Evolutionary conservation across 2,329 filamentous ascomycete genomes (phyloP).

Genomic region (Sporothrix sp.): DNA sequence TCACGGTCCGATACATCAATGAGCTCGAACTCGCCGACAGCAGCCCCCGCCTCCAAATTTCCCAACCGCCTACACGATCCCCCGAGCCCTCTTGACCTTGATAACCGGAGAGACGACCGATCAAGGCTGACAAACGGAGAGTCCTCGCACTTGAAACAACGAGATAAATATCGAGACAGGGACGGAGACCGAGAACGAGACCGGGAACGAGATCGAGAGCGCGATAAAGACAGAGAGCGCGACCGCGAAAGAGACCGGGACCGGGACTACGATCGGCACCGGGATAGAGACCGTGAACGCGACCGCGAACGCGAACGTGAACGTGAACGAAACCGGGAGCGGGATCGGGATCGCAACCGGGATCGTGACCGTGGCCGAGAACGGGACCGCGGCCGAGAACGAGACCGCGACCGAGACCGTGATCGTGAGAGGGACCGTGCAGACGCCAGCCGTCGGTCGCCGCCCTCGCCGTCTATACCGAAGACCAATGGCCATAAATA

Average conservation of each 20-base stretch:
- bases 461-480: not conserved
- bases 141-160: not conserved
- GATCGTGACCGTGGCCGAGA: slow-evolving; percentile 3
- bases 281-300: not conserved
- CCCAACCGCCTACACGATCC: slow-evolving; percentile 12
- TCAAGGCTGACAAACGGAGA: slow-evolving; percentile 7
- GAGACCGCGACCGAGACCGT: not conserved
- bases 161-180: slow-evolving; percentile 9
- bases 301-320: slow-evolving; percentile 4
- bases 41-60: not conserved
- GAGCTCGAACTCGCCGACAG: slow-evolving; percentile 16
- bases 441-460: slow-evolving; percentile 2
- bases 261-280: not conserved
- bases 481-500: slow-evolving; percentile 9
- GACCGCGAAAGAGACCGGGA: not conserved
- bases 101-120: slow-evolving; percentile 13
- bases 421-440: slow-evolving; percentile 3
- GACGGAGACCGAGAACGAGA: not conserved
- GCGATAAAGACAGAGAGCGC: not conserved
- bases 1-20: slow-evolving; percentile 29
- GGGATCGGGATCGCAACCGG: slow-evolving; percentile 1
- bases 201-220: not conserved
- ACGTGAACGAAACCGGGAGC: not conserved
- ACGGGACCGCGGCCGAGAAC: not conserved
- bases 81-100: slow-evolving; percentile 15